Percentiles rank a stretch among this genome's conserved stretches.
phyloP scores from a whole-genome alignment of 371 early-diverging fungal genomes.

The Dichotomocladium elegans region DNA sequence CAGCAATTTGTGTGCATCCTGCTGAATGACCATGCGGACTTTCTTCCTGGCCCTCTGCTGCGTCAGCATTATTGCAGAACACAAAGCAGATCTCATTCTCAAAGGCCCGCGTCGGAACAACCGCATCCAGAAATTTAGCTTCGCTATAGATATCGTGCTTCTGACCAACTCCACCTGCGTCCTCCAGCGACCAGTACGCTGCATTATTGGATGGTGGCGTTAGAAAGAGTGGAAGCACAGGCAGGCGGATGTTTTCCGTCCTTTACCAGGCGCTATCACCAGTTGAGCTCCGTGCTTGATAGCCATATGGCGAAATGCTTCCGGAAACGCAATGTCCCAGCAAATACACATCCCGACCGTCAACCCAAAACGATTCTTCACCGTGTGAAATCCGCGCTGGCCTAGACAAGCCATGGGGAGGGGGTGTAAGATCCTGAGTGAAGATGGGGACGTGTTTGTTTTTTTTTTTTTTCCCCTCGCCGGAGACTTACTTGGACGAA shows the following conservation, averaged over 20 bases:
- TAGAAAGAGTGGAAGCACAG: too few relatives aligned
- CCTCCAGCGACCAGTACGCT: conserved; percentile 36
- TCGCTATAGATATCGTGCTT: conserved; percentile 18
- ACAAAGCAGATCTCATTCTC: conserved; percentile 33
- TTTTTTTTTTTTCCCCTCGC: too few relatives aligned
- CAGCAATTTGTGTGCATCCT: conserved; percentile 29
- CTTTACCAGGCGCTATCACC: conserved; percentile 33
- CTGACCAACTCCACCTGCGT: conserved; percentile 22
- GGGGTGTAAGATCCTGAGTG: background rate
- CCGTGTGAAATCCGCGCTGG: conserved; percentile 13
- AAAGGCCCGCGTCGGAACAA: conserved; percentile 23
- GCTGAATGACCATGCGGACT: conserved; percentile 15
- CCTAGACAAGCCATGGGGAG: background rate
- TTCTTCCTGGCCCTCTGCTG: background rate
- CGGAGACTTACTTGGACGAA: conserved; percentile 14
- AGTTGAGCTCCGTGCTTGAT: conserved; percentile 26
- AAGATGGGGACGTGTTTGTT: too few relatives aligned
- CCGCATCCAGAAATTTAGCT: conserved; percentile 21
- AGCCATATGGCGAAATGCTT: conserved; percentile 28
- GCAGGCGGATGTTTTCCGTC: background rate
- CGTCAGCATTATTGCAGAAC: conserved; percentile 23
- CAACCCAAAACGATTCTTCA: conserved; percentile 31
- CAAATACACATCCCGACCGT: conserved; percentile 30
- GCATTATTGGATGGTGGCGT: too few relatives aligned
- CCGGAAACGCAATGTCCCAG: conserved; percentile 34